A percentile compares a stretch with the other conserved stretches of the same genome.
These are phyloP conservation scores for Mortierella sp. DNA, from an alignment of 371 early-diverging fungal genomes.

Conservation along the genomic window DNA sequence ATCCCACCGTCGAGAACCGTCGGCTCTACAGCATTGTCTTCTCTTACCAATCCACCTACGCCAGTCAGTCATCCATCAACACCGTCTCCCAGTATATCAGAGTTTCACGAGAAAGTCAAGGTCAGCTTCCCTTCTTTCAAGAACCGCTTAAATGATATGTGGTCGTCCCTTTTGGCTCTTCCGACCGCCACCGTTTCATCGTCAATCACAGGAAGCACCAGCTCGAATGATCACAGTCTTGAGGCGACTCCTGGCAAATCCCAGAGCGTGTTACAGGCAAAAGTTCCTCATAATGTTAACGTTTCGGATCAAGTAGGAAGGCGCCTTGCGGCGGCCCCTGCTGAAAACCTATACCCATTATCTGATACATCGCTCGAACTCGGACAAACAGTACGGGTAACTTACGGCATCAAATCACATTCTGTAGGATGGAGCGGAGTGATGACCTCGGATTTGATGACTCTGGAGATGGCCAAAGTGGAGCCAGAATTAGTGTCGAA, in stretches of 20 bases:
- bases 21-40: too few relatives aligned
- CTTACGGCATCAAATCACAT: conserved; percentile 51
- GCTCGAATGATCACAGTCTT: background rate
- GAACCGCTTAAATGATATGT: background rate
- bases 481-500: background rate
- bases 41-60: too few relatives aligned
- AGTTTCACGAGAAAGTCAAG: background rate
- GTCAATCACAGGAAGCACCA: background rate
- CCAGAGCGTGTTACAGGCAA: too few relatives aligned
- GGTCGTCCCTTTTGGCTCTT: conserved; percentile 1
- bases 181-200: background rate
- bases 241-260: too few relatives aligned
- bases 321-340: conserved; percentile 27
- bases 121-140: background rate
- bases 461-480: conserved; percentile 47
- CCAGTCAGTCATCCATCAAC: background rate
- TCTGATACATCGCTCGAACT: conserved; percentile 12
- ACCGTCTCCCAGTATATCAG: background rate
- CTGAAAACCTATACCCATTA: conserved; percentile 43
- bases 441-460: conserved; percentile 50
- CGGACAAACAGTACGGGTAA: conserved; percentile 36
- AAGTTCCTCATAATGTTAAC: background rate
- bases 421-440: conserved; percentile 53
- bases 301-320: background rate
- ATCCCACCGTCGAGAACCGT: too few relatives aligned